Conservation (phyloP, 1,139 yeast genomes). For the Scheffersomyces cryptocercus region DNA sequence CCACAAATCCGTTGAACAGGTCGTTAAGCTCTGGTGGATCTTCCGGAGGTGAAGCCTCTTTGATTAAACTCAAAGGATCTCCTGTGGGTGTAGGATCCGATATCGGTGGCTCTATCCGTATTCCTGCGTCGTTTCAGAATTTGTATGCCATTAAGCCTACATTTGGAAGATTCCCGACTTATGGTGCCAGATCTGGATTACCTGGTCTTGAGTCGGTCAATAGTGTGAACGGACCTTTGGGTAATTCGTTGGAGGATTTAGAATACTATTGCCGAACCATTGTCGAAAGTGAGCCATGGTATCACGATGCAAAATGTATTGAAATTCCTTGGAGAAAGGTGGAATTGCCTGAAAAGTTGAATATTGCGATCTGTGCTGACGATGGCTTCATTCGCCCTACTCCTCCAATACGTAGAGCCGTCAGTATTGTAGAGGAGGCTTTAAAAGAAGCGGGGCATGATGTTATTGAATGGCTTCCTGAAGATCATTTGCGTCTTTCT, state of each 20-base stretch:
- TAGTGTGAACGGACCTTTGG: constrained; percentile 37
- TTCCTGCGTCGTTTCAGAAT: constrained; percentile 48
- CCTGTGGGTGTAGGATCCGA: constrained; percentile 58
- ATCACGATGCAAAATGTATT: constrained; percentile 30
- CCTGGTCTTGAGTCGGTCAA: constrained; percentile 50
- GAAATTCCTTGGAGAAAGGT: constrained; percentile 33
- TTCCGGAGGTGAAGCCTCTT: constrained; percentile 40
- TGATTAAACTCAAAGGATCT: constrained; percentile 39
- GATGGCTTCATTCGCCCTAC: constrained; percentile 38
- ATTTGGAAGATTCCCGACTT: constrained; percentile 52
- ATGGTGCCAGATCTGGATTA: constrained; percentile 53
- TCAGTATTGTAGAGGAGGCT: constrained; percentile 20
- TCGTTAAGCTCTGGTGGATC: constrained; percentile 37
- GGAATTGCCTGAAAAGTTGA: constrained; percentile 25
- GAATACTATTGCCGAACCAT: constrained; percentile 29
- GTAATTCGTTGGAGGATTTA: constrained; percentile 26
- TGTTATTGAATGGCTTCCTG: constrained; percentile 57
- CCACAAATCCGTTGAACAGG: constrained; percentile 33
- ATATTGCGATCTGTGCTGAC: constrained; percentile 31
- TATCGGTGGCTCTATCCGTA: constrained; percentile 59
- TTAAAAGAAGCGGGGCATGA: constrained; percentile 54
- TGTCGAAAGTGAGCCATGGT: constrained; percentile 30
- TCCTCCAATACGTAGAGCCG: constrained; percentile 36
- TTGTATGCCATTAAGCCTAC: constrained; percentile 50
- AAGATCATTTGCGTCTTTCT: constrained; percentile 36